These are phyloP conservation scores for Coelastrella sp. DNA, from an alignment of 139 green algal genomes.

Conservation along the genomic window DNA sequence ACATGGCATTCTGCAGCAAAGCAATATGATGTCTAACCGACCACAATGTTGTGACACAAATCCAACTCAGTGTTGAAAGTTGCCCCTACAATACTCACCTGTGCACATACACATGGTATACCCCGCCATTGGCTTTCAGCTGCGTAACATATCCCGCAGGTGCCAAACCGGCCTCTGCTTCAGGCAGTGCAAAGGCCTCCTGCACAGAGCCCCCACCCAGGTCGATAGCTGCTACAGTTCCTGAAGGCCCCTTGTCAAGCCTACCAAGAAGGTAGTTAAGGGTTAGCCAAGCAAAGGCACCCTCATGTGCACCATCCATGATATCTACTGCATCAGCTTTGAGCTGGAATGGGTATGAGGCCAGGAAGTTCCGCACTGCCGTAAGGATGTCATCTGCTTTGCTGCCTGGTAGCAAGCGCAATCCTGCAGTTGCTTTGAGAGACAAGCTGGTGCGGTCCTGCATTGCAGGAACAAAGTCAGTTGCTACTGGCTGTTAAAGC, in stretches of 20 bases:
- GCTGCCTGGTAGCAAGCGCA: slow-evolving; percentile 90
- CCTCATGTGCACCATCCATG: slow-evolving; percentile 90
- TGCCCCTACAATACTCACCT: slow-evolving; percentile 56
- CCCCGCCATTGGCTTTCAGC: slow-evolving; percentile 71
- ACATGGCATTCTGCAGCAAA: too few species aligned
- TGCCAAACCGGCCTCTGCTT: slow-evolving; percentile 61
- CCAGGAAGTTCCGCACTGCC: slow-evolving; percentile 19
- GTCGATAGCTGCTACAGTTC: slow-evolving; percentile 92
- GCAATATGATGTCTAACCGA: too few species aligned
- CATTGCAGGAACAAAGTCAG: slow-evolving; percentile 5
- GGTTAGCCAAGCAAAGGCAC: slow-evolving; percentile 97
- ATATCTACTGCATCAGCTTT: slow-evolving; percentile 67
- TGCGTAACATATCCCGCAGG: slow-evolving; percentile 77
- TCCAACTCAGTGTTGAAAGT: neutral
- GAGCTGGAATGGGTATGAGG: slow-evolving; percentile 15
- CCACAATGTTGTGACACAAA: too few species aligned
- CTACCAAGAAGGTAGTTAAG: slow-evolving; percentile 97
- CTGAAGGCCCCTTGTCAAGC: slow-evolving; percentile 67
- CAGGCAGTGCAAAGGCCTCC: slow-evolving; percentile 85
- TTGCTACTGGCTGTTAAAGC: too few species aligned
- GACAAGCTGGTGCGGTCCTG: slow-evolving; percentile 80
- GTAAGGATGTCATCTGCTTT: slow-evolving; percentile 91
- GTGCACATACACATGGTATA: slow-evolving; percentile 96
- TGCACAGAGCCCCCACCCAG: slow-evolving; percentile 94
- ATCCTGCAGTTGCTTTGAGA: slow-evolving; percentile 94